phyloP scores from a whole-genome alignment of 768 basidiomycete genomes.

The Leccinum olivaceopallidum region DNA sequence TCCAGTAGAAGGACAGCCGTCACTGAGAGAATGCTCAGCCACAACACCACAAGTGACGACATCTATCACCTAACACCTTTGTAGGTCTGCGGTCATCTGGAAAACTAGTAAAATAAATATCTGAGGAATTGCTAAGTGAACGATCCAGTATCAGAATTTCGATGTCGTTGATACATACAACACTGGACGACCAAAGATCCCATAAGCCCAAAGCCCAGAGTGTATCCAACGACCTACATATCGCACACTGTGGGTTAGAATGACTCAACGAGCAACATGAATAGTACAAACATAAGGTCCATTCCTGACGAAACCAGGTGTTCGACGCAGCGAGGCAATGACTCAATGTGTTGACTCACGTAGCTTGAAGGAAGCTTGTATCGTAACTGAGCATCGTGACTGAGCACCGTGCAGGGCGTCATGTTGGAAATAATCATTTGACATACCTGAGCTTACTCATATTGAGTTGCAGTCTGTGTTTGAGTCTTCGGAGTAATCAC shows the following conservation, averaged over 20 bases:
- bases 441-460: too few species aligned
- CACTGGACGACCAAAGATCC: conserved; percentile 18
- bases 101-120: conserved; percentile 25
- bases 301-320: too few species aligned
- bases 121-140: background rate
- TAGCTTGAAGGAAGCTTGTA: background rate
- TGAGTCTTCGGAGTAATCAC: background rate
- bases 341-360: background rate
- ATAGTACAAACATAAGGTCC: background rate
- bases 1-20: conserved; percentile 18
- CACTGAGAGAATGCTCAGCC: conserved; percentile 6
- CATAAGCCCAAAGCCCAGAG: conserved; percentile 15
- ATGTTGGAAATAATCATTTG: too few species aligned
- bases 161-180: conserved; percentile 5
- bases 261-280: background rate
- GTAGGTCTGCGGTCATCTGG: conserved; percentile 11
- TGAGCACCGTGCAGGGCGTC: too few species aligned
- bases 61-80: conserved; percentile 16
- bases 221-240: conserved; percentile 18
- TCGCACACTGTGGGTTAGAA: background rate
- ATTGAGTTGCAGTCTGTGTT: background rate
- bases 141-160: background rate
- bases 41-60: background rate
- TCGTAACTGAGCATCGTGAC: too few species aligned
- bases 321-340: background rate